Base-by-base conservation (phyloP, 768 basidiomycete species). In the Tricholoma sp. region DNA sequence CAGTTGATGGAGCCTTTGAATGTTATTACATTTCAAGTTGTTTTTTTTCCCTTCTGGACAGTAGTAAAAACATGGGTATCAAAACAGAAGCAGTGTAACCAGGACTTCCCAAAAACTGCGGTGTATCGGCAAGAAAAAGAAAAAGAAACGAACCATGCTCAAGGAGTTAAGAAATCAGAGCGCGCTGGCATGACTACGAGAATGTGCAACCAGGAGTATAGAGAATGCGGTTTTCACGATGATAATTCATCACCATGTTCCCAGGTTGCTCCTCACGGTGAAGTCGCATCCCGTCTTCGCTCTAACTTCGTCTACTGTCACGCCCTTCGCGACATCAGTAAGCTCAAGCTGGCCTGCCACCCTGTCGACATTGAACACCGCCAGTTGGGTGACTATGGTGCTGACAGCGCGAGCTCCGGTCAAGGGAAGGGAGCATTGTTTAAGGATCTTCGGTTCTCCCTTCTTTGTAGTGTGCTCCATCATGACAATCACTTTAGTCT, bases 381-480 rank as follows among this genome's bases (percentile, higher is more conserved):
- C 88, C 18, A 97, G 81, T 65, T 98, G 95, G 1, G 95, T 97
- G 72, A 98, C 85, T 66, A 98, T 94, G 57, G 85, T 85, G 74
- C 91, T 93, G 58, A 97, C 91, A 31, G 89, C 80, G 37, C 88
- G 78, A 17, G 91, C 91, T 13, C 95, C 95, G 0, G 95, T 98
- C 45, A 95, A 76, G 13, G 95, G 95, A 47, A 98, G 82, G 2
- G 76, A 74, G 64, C 95, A 97, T 65, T 87, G 72, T 64, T 83
- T 77, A 59, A 96, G 77, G 57, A 98, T 88, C 78, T 98, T 98
- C 34, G 89, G 88, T 62, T 84, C 85, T 41, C 94, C 95, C 64
- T 92, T 86, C 74, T 92, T 94, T 45, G 91, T 88, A 65, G 84
- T 83, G 72, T 96, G 94, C 65, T 97, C 94, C 82, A 93, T 89